A percentile compares a stretch with the other conserved stretches of the same genome.
phyloP scores from a whole-genome alignment of 441 rosid genomes.

The Erodium moschatum region DNA sequence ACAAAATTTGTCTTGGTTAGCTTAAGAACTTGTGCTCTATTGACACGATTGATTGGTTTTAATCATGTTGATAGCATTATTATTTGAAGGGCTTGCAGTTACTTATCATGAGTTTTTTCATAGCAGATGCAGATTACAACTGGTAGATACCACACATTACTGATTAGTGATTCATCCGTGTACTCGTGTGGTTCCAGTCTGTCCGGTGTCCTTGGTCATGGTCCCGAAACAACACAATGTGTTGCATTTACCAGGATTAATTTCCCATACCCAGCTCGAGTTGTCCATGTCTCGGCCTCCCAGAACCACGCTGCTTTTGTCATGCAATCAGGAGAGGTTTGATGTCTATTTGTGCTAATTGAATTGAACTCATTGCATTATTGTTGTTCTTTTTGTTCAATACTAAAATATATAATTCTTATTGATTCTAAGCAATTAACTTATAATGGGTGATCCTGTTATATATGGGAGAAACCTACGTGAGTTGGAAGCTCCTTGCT shows the following conservation, averaged over 20 bases:
- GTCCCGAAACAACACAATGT: conserved; percentile 83
- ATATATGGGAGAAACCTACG: no score
- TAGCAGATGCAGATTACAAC: conserved; percentile 91
- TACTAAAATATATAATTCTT: no score
- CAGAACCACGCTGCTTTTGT: conserved; percentile 85
- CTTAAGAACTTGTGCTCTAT: no score
- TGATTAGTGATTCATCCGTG: conserved; percentile 70
- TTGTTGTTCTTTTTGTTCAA: no score
- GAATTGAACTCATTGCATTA: no score
- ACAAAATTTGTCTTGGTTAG: no score
- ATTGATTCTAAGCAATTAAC: no score
- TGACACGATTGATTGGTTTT: background rate
- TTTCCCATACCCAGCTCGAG: conserved; percentile 51
- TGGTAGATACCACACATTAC: conserved; percentile 80
- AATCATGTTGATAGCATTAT: background rate
- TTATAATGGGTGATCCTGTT: no score
- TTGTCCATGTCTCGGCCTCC: conserved; percentile 81
- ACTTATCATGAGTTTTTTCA: conserved; percentile 17
- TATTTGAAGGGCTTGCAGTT: conserved; percentile 13
- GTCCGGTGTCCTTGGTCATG: conserved; percentile 88
- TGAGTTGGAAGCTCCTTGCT: no score
- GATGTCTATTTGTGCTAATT: conserved; percentile 20
- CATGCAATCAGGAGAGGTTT: conserved; percentile 83
- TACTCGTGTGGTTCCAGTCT: conserved; percentile 86
- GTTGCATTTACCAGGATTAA: conserved; percentile 60